These are phyloP conservation scores for Xanthoparmelia taractica DNA, from an alignment of 495 filamentous ascomycete species.

Conservation along the genomic window DNA sequence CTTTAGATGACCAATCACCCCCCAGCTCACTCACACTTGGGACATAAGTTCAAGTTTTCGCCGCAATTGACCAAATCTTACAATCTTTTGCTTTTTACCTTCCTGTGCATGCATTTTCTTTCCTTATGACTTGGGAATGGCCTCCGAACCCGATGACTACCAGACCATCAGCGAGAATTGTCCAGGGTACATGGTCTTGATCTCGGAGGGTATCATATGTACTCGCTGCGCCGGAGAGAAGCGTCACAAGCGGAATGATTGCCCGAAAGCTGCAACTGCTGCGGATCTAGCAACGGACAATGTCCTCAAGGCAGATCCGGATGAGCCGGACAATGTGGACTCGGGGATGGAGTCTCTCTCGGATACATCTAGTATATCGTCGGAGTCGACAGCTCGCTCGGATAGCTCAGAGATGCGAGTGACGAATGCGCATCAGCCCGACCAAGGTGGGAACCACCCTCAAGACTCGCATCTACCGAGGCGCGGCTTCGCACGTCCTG, in stretches of 20 bases:
- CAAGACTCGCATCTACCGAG: neutral
- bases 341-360: slow-evolving; percentile 1
- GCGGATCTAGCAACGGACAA: neutral
- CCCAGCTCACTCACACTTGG: neutral
- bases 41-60: neutral
- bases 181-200: slow-evolving; percentile 2
- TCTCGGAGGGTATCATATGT: neutral
- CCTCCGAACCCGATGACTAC: slow-evolving; percentile 5
- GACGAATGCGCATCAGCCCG: neutral
- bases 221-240: slow-evolving; percentile 1
- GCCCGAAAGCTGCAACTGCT: neutral
- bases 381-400: neutral
- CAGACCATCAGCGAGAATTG: slow-evolving; percentile 2
- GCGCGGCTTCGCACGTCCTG: neutral
- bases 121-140: neutral
- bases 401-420: neutral
- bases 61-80: neutral
- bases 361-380: neutral
- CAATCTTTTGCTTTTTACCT: neutral
- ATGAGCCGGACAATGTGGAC: neutral
- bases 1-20: neutral
- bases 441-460: neutral
- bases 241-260: neutral
- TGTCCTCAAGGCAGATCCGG: neutral
- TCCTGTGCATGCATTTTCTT: neutral